These are phyloP conservation scores for Camellia lanceoleosa DNA, from an alignment of 148 eudicot genomes.

Conservation along the genomic window DNA sequence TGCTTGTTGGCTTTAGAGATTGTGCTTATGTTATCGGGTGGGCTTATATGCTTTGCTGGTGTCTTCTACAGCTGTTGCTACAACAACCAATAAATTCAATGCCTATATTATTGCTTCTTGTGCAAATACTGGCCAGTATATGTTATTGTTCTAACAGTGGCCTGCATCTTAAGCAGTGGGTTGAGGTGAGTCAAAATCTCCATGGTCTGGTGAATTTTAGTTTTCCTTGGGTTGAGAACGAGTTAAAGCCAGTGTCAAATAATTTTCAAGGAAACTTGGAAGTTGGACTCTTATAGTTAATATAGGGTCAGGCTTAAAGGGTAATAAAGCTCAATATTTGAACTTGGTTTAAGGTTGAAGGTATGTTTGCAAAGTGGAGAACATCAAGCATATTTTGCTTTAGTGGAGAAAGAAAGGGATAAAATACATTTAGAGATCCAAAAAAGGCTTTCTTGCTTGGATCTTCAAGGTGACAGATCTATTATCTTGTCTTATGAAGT, in stretches of 20 bases:
- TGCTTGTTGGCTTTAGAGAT: conserved; percentile 36
- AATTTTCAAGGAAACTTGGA: background rate
- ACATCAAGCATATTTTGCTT: background rate
- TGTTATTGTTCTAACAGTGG: conserved; percentile 35
- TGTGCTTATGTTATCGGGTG: conserved; percentile 55
- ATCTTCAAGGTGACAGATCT: background rate
- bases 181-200: conserved; percentile 58
- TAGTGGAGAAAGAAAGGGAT: background rate
- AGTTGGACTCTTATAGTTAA: background rate
- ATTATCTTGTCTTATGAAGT: background rate
- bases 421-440: background rate
- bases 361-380: background rate
- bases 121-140: conserved; percentile 60
- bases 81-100: conserved; percentile 76
- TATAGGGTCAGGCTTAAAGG: background rate
- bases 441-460: background rate
- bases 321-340: background rate
- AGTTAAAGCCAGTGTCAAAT: background rate
- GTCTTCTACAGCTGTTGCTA: conserved; percentile 81
- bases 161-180: conserved; percentile 56
- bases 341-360: background rate
- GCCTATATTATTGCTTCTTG: conserved; percentile 62
- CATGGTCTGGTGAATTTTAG: background rate
- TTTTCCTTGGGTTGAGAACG: conserved; percentile 2
- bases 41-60: conserved; percentile 65